A percentile compares a stretch with the other conserved stretches of the same genome.
Conservation (phyloP, 2,329 filamentous ascomycete genomes). For the Fusarium lyarnte region DNA sequence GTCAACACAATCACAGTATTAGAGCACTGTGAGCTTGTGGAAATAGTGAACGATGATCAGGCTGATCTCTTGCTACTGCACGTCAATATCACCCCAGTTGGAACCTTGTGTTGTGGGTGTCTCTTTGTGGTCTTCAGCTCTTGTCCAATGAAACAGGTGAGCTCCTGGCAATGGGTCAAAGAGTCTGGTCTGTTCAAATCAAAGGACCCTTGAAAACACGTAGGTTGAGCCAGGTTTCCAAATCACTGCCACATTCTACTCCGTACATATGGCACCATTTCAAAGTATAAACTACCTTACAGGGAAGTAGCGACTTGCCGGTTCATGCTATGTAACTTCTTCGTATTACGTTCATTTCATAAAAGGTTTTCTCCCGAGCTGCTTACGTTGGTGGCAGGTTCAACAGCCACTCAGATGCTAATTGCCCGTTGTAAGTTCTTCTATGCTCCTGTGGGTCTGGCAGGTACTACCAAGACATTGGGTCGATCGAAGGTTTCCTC, state of each 20-base stretch:
- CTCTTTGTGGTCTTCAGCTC: neutral
- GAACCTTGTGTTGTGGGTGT: neutral
- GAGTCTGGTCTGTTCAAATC: neutral
- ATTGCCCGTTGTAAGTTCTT: neutral
- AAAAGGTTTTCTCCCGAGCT: neutral
- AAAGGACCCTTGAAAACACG: neutral
- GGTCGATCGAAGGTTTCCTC: neutral
- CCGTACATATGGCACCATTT: neutral
- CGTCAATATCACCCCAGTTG: conserved; percentile 2
- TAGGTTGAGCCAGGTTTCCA: neutral
- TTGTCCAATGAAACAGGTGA: conserved; percentile 5
- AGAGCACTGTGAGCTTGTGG: conserved; percentile 6
- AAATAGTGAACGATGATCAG: conserved; percentile 11
- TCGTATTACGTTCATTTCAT: neutral
- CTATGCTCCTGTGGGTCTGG: neutral
- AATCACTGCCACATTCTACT: neutral
- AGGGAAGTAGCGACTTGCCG: neutral
- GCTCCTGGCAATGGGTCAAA: neutral
- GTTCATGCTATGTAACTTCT: neutral
- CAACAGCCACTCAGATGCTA: neutral
- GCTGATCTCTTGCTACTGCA: conserved; percentile 13
- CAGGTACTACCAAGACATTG: neutral
- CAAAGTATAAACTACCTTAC: neutral
- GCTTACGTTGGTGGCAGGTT: neutral
- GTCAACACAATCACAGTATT: conserved; percentile 10